Percentiles rank a stretch among this genome's conserved stretches.
Conservation (phyloP, 2,329 filamentous ascomycete species). For the Neonectria punicea region DNA sequence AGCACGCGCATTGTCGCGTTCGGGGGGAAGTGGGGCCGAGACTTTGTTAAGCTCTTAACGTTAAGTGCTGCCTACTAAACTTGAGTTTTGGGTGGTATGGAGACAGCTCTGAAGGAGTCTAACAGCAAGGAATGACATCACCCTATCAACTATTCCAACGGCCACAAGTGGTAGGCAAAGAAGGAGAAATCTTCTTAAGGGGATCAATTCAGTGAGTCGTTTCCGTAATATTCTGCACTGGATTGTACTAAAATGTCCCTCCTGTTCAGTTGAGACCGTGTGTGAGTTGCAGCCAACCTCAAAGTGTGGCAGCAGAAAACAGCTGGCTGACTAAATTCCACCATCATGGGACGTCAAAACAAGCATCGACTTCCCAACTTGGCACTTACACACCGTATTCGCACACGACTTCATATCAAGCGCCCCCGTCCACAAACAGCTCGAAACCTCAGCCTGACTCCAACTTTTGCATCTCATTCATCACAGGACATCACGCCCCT, state of each 20-base stretch:
- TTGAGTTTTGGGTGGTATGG: not conserved
- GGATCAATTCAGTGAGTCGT: not conserved
- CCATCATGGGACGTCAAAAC: not conserved
- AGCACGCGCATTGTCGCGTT: not conserved
- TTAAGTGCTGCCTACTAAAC: not conserved
- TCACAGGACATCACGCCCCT: not conserved
- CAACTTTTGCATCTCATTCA: not conserved
- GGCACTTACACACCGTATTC: constrained; percentile 4
- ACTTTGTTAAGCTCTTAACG: not conserved
- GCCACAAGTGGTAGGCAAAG: not conserved
- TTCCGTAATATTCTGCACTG: not conserved
- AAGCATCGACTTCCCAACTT: constrained; percentile 2
- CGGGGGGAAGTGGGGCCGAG: not conserved
- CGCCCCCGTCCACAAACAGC: not conserved
- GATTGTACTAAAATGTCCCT: not conserved
- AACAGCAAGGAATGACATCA: not conserved
- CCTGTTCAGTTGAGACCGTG: not conserved
- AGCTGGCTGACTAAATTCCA: constrained; percentile 24
- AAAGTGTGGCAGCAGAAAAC: not conserved
- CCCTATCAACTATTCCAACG: not conserved
- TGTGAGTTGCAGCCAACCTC: not conserved
- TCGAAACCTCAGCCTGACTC: not conserved
- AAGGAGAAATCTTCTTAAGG: not conserved
- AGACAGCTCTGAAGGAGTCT: not conserved
- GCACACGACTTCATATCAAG: not conserved